A percentile compares a stretch with the other conserved stretches of the same genome.
These are phyloP conservation scores for Limonomyces culmigenus DNA, from an alignment of 1,284 basidiomycete genomes.

Conservation along the genomic window DNA sequence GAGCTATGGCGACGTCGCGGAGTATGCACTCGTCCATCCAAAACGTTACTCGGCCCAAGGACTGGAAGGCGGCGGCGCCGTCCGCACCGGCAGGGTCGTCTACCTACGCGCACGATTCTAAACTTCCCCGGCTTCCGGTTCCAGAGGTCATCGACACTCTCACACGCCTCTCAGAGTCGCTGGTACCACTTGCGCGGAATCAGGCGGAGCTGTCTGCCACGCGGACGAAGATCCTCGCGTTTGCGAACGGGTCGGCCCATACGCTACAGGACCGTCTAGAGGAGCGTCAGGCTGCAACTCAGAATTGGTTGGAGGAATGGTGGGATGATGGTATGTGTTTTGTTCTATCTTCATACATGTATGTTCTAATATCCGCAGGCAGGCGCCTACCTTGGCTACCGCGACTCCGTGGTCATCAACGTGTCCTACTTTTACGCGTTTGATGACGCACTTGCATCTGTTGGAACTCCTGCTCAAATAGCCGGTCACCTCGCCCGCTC, in stretches of 20 bases:
- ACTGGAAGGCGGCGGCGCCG: constrained; percentile 29
- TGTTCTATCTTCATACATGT: no score
- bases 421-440: constrained; percentile 65
- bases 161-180: constrained; percentile 34
- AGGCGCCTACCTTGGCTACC: constrained; percentile 54
- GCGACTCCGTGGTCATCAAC: constrained; percentile 67
- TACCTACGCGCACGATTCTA: constrained; percentile 21
- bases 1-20: not conserved
- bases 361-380: no score
- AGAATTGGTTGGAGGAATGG: constrained; percentile 72
- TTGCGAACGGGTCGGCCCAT: constrained; percentile 27
- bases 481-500: constrained; percentile 56
- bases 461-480: no score
- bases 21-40: not conserved
- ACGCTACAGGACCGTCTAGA: constrained; percentile 42
- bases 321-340: constrained; percentile 72
- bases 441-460: no score
- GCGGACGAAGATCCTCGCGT: constrained; percentile 42
- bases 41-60: constrained; percentile 10
- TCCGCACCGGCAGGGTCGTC: constrained; percentile 17
- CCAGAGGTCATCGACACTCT: constrained; percentile 41
- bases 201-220: constrained; percentile 35
- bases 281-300: constrained; percentile 26
- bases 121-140: constrained; percentile 48
- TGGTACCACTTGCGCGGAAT: constrained; percentile 49